phyloP scores from a whole-genome alignment of 1,284 basidiomycete species.

The Sporisorium exsertum region DNA sequence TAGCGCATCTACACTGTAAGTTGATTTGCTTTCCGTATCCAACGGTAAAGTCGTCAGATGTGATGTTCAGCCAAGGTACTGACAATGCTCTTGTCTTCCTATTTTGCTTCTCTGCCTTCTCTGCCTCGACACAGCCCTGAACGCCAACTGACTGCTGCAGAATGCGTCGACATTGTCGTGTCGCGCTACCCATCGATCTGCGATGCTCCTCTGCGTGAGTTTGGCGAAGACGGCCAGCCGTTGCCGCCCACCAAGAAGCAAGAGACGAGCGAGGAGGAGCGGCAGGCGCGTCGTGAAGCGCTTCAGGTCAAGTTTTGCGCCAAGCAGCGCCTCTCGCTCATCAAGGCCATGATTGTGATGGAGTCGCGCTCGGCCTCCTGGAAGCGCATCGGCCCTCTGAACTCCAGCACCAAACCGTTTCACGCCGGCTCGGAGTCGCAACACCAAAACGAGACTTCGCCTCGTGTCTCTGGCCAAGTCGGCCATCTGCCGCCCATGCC shows the following conservation, averaged over 20 bases:
- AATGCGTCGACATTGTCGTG: slow-evolving; percentile 32
- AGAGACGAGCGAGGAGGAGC: slow-evolving; percentile 54
- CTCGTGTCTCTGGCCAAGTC: slow-evolving; percentile 5
- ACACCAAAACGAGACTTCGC: background rate
- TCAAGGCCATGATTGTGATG: slow-evolving; percentile 62
- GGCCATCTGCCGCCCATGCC: slow-evolving; percentile 44
- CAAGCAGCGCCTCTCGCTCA: slow-evolving; percentile 50
- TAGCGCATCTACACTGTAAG: slow-evolving; percentile 28
- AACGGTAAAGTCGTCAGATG: background rate
- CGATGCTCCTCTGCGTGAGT: slow-evolving; percentile 42
- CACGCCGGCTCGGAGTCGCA: background rate
- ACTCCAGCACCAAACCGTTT: slow-evolving; percentile 10
- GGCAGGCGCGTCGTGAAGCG: slow-evolving; percentile 41
- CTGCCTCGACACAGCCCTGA: slow-evolving; percentile 13
- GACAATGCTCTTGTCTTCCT: background rate
- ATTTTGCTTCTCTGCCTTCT: background rate
- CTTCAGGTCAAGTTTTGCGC: slow-evolving; percentile 39
- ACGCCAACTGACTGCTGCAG: slow-evolving; percentile 13
- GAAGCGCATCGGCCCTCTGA: slow-evolving; percentile 41
- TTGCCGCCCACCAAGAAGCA: slow-evolving; percentile 57
- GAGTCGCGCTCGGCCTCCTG: slow-evolving; percentile 47
- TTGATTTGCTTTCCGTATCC: background rate
- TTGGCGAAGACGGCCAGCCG: slow-evolving; percentile 52
- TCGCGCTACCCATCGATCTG: slow-evolving; percentile 39
- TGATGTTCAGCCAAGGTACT: too few species aligned